These are phyloP conservation scores for Polytrichum commune DNA, from an alignment of 225 moss, liverwort and hornwort species.

Conservation along the genomic window DNA sequence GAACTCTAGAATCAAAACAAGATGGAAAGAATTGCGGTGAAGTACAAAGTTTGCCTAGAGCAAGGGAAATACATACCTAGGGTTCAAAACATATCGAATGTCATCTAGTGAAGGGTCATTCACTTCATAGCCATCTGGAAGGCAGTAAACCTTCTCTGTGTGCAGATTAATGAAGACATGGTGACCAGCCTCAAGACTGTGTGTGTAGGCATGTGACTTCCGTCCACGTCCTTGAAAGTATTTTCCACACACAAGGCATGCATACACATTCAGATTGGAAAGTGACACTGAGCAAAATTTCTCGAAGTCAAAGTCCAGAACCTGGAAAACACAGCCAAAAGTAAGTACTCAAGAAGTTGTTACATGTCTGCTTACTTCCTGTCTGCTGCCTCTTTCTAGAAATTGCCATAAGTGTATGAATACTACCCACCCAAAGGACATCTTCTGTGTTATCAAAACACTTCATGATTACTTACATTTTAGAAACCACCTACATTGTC, in stretches of 20 bases:
- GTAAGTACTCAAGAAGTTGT: conserved; percentile 9
- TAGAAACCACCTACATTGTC: too few species aligned
- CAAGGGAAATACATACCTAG: conserved; percentile 36
- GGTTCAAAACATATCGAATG: conserved; percentile 93
- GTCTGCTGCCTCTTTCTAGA: too few species aligned
- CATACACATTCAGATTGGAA: conserved; percentile 98
- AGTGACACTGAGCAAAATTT: conserved; percentile 99
- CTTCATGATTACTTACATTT: too few species aligned
- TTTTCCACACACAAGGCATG: conserved; percentile 99
- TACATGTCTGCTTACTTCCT: too few species aligned
- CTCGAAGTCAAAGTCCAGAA: conserved; percentile 98
- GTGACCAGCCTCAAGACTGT: conserved; percentile 96
- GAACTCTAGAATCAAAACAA: too few species aligned
- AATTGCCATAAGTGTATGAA: too few species aligned
- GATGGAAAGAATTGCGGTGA: too few species aligned
- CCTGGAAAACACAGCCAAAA: conserved; percentile 33
- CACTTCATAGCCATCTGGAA: conserved; percentile 98
- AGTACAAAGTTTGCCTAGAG: too few species aligned
- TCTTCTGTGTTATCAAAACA: too few species aligned
- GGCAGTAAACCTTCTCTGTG: conserved; percentile 97
- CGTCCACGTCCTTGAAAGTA: conserved; percentile 99
- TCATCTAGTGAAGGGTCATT: conserved; percentile 94
- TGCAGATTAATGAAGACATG: conserved; percentile 97
- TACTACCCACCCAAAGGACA: too few species aligned
- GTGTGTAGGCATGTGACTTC: conserved; percentile 93